phyloP scores from a whole-genome alignment of 257 asterid genomes.

The Plantago ovata region DNA sequence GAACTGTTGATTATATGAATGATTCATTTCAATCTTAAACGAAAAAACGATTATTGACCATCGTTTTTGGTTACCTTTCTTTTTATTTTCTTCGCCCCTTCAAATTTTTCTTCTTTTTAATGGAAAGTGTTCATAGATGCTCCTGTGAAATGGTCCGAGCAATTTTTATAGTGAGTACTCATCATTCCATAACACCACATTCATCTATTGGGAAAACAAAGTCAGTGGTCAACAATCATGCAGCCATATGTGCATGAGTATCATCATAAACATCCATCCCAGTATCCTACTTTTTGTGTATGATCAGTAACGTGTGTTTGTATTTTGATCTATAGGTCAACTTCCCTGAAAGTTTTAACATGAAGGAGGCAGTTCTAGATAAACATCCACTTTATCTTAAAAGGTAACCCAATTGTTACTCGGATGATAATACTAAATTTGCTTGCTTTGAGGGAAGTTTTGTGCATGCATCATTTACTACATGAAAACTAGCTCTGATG shows the following conservation, averaged over 20 bases:
- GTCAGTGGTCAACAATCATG: background rate
- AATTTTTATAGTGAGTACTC: too few species aligned
- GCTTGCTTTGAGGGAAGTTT: background rate
- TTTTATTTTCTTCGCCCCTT: too few species aligned
- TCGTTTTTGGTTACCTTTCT: too few species aligned
- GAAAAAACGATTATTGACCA: too few species aligned
- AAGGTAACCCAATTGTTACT: slow-evolving; percentile 44
- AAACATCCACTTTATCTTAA: slow-evolving; percentile 70
- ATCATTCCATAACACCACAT: background rate
- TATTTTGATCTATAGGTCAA: slow-evolving; percentile 47
- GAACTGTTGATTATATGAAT: too few species aligned
- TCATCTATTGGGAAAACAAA: background rate
- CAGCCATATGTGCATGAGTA: background rate
- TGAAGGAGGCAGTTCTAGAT: slow-evolving; percentile 69
- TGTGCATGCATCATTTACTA: too few species aligned
- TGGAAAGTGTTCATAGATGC: too few species aligned
- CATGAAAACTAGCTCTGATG: too few species aligned
- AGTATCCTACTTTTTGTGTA: slow-evolving; percentile 15
- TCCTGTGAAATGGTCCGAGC: too few species aligned
- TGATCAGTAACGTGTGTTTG: slow-evolving; percentile 18
- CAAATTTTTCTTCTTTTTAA: too few species aligned
- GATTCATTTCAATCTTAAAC: too few species aligned
- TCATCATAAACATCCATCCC: slow-evolving; percentile 2
- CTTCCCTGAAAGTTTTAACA: slow-evolving; percentile 71
- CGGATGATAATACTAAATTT: background rate